Conservation (phyloP, 768 basidiomycete genomes). For the Suillus lakei region DNA sequence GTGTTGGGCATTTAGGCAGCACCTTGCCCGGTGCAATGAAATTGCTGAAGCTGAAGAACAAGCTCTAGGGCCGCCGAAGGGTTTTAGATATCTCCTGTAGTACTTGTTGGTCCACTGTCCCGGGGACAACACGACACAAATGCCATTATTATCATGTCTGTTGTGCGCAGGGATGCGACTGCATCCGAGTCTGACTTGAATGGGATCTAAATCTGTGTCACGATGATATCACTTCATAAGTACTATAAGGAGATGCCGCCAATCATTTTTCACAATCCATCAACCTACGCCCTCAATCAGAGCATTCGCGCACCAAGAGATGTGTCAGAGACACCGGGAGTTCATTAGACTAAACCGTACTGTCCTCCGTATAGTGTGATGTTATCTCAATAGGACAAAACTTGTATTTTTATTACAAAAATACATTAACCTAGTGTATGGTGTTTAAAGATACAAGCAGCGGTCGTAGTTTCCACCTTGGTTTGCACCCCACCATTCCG, state of each 20-base stretch:
- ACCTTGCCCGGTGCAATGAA: conserved; percentile 46
- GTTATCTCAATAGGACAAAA: background rate
- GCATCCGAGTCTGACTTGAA: background rate
- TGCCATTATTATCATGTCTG: background rate
- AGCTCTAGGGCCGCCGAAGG: conserved; percentile 36
- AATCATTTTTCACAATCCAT: no score
- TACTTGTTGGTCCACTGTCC: background rate
- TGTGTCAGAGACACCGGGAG: no score
- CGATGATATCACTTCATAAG: background rate
- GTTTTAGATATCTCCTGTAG: conserved; percentile 52
- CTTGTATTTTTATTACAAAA: background rate
- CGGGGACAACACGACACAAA: background rate
- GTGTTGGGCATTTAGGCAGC: conserved; percentile 49
- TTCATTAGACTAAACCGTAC: no score
- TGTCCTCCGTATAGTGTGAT: background rate
- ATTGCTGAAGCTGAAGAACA: conserved; percentile 42
- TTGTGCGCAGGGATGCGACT: background rate
- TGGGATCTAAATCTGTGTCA: background rate
- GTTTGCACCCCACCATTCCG: conserved; percentile 60
- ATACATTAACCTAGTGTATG: background rate
- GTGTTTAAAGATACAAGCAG: background rate
- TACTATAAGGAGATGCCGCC: background rate
- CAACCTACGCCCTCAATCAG: no score
- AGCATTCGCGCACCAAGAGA: no score
- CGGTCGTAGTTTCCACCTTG: conserved; percentile 42